Percentiles rank a stretch among this genome's conserved stretches.
These are phyloP conservation scores for Phytopythium cucurbitacearum DNA, from an alignment of 352 stramenopile species.

Conservation along the genomic window DNA sequence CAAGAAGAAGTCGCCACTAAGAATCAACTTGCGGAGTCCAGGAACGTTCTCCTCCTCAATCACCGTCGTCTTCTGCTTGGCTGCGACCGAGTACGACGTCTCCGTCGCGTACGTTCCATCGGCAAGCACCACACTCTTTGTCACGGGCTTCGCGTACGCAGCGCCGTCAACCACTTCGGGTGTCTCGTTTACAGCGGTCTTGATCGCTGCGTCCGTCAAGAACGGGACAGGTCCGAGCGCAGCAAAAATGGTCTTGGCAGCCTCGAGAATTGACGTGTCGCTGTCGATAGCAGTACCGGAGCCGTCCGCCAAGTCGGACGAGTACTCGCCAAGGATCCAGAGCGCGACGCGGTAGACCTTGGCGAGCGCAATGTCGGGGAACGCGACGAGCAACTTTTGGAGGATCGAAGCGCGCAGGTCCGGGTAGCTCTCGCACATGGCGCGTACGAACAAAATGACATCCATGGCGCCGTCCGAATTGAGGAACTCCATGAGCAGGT, in stretches of 20 bases:
- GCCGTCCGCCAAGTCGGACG: conserved; percentile 32
- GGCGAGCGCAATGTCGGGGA: conserved; percentile 92
- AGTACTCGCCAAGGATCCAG: conserved; percentile 96
- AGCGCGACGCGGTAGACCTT: conserved; percentile 97
- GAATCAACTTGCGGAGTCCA: conserved; percentile 85
- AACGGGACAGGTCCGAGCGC: conserved; percentile 79
- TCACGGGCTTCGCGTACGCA: conserved; percentile 89
- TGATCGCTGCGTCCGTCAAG: conserved; percentile 45
- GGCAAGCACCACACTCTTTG: conserved; percentile 97
- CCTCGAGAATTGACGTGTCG: conserved; percentile 75
- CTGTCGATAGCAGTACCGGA: conserved; percentile 28
- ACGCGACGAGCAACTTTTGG: conserved; percentile 92
- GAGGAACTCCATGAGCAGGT: conserved; percentile 99
- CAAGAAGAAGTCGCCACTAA: conserved; percentile 96
- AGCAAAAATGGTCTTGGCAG: conserved; percentile 86
- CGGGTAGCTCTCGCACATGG: conserved; percentile 97
- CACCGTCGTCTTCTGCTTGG: conserved; percentile 28
- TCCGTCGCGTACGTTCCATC: conserved; percentile 99
- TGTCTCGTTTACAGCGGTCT: conserved; percentile 11
- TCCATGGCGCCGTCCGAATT: conserved; percentile 96
- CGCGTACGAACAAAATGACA: conserved; percentile 98
- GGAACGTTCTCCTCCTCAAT: conserved; percentile 66
- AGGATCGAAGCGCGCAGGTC: conserved; percentile 91
- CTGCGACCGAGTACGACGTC: conserved; percentile 80
- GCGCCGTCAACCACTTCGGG: conserved; percentile 17